phyloP scores from a whole-genome alignment of 2,329 filamentous ascomycete genomes.

The Cladosporium phlei region DNA sequence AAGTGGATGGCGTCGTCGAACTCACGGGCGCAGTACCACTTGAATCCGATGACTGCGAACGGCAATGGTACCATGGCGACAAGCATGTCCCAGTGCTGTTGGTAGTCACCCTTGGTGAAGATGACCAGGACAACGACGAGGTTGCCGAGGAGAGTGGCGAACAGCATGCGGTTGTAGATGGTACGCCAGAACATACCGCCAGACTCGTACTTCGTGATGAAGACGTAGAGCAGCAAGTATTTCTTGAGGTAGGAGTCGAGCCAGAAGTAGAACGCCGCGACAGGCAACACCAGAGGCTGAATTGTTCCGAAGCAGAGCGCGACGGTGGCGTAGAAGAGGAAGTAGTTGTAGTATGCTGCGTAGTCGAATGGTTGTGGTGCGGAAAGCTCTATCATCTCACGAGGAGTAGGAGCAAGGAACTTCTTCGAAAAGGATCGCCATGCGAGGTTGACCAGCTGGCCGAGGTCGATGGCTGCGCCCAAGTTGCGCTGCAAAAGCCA shows the following conservation, averaged over 20 bases:
- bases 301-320: conserved; percentile 78
- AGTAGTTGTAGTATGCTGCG: conserved; percentile 96
- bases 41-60: conserved; percentile 75
- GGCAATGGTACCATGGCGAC: conserved; percentile 65
- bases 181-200: conserved; percentile 90
- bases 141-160: conserved; percentile 73
- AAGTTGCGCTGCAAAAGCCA: conserved; percentile 91
- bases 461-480: conserved; percentile 88
- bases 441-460: conserved; percentile 78
- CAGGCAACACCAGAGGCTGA: conserved; percentile 80
- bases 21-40: conserved; percentile 68
- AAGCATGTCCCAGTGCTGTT: conserved; percentile 55
- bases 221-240: conserved; percentile 85
- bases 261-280: conserved; percentile 82
- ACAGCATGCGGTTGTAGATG: conserved; percentile 87
- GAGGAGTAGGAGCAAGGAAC: conserved; percentile 80
- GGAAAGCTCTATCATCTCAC: conserved; percentile 86
- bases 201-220: conserved; percentile 93
- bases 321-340: conserved; percentile 88
- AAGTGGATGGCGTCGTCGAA: conserved; percentile 80
- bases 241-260: conserved; percentile 91
- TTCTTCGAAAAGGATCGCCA: conserved; percentile 80
- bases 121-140: conserved; percentile 71
- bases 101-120: conserved; percentile 46
- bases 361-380: conserved; percentile 93